Base-by-base conservation (phyloP, 306 rosid genomes). In the Aeschynomene evenia region DNA sequence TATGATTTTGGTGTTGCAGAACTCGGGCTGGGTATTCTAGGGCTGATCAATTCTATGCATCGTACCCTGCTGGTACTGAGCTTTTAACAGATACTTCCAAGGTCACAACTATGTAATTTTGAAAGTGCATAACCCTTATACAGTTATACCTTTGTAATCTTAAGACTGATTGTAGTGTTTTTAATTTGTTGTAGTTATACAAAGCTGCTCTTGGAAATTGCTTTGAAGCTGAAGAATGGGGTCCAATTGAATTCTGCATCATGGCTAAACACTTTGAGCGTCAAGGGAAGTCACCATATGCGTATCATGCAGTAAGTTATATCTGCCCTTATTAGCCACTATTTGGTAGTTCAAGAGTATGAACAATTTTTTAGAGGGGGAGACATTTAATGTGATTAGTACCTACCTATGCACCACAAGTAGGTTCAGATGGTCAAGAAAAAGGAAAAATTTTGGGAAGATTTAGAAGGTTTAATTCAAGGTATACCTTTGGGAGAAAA, bases 21-120 rank as follows among this genome's bases (percentile, higher is more conserved):
- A 94, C 97, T 15, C 81, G 98, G 81, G 97, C 98, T 76, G 98
- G 98, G 75, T 85, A 80, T 73, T 94, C 98, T 20, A 86, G 97
- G 81, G 98, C 83, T 15, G 97, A 94, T 79, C 98, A 94, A 63
- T 90, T 75, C 83, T 94, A 94, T 73, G 97, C 98, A 13, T 87
- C 97, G 7, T 94, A 90, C 79, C 97, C 98, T 0, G 97, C 95
- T 59, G 95, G 98, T 76, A 90, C 96, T 9, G 97, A 94, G 85
- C 96, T 90, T 69, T 68, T 94, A 81, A 86, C 96, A 0, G 98
- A 94, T 78, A 81, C 90, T 0, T 53, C 89, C 26, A 90, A 90
- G 97, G 98, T 69, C 20, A 3, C 63, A 43, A 1, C 63, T 29
- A 2, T 22, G 8, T 55, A 11, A 42, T 28, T 42, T 46, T 12